Percentiles rank a stretch among this genome's conserved stretches.
Conservation (phyloP, 2,329 filamentous ascomycete species). For the Lomentospora prolificans region DNA sequence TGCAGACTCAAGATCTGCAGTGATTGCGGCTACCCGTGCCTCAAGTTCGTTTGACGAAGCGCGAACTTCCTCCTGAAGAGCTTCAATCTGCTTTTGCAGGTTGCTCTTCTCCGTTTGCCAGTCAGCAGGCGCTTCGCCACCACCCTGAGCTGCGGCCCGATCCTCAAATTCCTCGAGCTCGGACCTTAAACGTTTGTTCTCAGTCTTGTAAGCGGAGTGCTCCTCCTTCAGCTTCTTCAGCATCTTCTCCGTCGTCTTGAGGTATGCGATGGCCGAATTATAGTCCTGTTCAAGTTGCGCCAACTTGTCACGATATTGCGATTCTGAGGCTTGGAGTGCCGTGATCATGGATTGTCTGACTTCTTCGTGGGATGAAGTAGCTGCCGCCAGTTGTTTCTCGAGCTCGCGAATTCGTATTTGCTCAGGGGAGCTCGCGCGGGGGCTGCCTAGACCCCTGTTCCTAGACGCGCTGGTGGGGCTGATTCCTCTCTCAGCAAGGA, state of each 20-base stretch:
- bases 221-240: constrained; percentile 97
- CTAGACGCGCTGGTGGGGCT: constrained; percentile 60
- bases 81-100: constrained; percentile 59
- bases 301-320: constrained; percentile 84
- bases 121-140: constrained; percentile 37
- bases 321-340: constrained; percentile 79
- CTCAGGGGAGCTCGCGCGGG: constrained; percentile 71
- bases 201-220: constrained; percentile 79
- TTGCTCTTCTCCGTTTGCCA: constrained; percentile 67
- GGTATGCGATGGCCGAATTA: constrained; percentile 93
- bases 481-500: constrained; percentile 80
- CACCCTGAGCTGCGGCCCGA: constrained; percentile 28
- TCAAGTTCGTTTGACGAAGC: constrained; percentile 60
- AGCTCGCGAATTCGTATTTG: constrained; percentile 70
- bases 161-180: constrained; percentile 65
- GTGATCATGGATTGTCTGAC: constrained; percentile 66
- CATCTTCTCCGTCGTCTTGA: constrained; percentile 99
- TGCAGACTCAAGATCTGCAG: constrained; percentile 56
- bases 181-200: constrained; percentile 72
- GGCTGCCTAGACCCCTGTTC: constrained; percentile 57
- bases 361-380: constrained; percentile 74
- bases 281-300: constrained; percentile 94
- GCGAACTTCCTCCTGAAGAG: constrained; percentile 59
- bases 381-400: constrained; percentile 75
- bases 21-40: constrained; percentile 56